phyloP scores from a whole-genome alignment of 2,329 filamentous ascomycete species.

The Sporothrix euskadiensis region DNA sequence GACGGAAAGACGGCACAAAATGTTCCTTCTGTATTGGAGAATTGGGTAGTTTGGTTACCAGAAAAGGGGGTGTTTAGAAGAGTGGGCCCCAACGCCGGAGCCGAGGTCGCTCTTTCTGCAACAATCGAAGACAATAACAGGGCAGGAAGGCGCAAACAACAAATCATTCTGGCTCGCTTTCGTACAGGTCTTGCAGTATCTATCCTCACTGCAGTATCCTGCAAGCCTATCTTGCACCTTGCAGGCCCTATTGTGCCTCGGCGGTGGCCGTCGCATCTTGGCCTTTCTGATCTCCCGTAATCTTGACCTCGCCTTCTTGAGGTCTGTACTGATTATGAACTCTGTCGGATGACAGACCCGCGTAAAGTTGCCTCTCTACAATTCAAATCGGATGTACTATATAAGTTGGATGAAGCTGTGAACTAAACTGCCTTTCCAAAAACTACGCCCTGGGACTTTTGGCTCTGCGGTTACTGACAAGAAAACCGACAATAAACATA shows the following conservation, averaged over 20 bases:
- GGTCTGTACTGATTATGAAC: background rate
- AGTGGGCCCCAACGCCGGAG: background rate
- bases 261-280: background rate
- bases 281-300: background rate
- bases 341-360: background rate
- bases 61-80: background rate
- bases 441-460: background rate
- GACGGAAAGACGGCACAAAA: background rate
- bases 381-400: no score
- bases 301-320: background rate
- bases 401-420: background rate
- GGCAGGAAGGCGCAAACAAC: background rate
- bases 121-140: background rate
- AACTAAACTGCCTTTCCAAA: background rate
- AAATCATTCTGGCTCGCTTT: background rate
- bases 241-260: background rate
- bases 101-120: constrained; percentile 18
- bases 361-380: background rate
- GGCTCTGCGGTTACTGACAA: background rate
- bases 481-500: background rate
- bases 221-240: background rate
- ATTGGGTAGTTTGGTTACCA: background rate
- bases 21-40: background rate
- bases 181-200: background rate
- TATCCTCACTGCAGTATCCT: background rate